Evolutionary conservation across 805 yeast species (phyloP), one percentile per base, ranked within the genome.

Genomic region (Isabelozyma gotoi): DNA sequence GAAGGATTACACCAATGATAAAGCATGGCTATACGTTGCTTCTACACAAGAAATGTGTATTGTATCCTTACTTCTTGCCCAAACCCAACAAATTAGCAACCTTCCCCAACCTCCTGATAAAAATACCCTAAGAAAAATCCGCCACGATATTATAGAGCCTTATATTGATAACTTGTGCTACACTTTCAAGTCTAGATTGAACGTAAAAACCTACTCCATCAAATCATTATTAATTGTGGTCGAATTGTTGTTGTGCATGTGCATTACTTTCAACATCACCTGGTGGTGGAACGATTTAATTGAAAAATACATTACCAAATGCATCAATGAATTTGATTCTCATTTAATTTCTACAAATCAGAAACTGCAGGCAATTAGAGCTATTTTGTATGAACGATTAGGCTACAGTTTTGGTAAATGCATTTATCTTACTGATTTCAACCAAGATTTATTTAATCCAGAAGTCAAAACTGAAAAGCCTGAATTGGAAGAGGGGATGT

Each of bases 21-120:
- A 83, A 63, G 88, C 94, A 0, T 88, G 94, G 89, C 67, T 74
- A 10, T 81, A 85, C 53, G 77, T 84, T 39, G 96, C 97, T 0
- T 81, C 95, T 0, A 73, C 85, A n/a, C 90, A 91, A 50, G 97
- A 92, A 62, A 87, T 89, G 85, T 83, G 88, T 52, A 86, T 91
- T 0, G 71, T 84, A 1, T 80, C 95, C 1, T 68, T 85, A 19
- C 64, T 91, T 4, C 72, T 92, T 63, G 90, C 72, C 3, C 76
- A 71, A 48, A 71, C 75, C 14, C 75, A 70, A 47, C 63, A 57
- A 47, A 45, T 47, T 14, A 19, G 41, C 15, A 7, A 73, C 68
- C n/a, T n/a, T 24, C 35, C 37, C 71, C 10, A 73, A 69, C 38
- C 47, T 1, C 72, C 74, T 2, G 73, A 70, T 49, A 62, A 48